Conservation (phyloP, 108 stramenopile genomes). For the Cyclostephanos tholiformis region DNA sequence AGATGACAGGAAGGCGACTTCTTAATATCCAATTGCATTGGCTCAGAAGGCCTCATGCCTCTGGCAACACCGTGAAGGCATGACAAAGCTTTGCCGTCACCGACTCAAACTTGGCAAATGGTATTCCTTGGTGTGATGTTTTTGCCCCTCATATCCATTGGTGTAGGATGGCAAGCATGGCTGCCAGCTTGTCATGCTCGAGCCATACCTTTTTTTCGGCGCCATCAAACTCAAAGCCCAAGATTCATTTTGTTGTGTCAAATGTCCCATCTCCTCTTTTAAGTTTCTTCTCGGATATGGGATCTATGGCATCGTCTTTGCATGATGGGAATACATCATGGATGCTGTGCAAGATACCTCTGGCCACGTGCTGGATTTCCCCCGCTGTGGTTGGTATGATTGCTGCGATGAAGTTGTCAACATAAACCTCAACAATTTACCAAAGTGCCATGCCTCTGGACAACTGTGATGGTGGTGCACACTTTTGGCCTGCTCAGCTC, state of each 20-base stretch:
- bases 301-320: conserved; percentile 13
- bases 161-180: neutral
- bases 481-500: too few species aligned
- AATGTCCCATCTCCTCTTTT: conserved; percentile 30
- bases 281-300: conserved; percentile 48
- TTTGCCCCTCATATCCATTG: neutral
- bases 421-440: conserved; percentile 24
- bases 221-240: conserved; percentile 34
- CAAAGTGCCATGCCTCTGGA: too few species aligned
- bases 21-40: neutral
- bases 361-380: neutral
- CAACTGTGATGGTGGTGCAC: too few species aligned
- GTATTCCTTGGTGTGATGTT: neutral
- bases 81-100: conserved; percentile 1
- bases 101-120: conserved; percentile 4
- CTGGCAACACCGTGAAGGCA: conserved; percentile 6
- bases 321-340: conserved; percentile 25
- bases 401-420: conserved; percentile 26
- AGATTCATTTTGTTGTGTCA: neutral
- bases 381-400: neutral
- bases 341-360: neutral
- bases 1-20: neutral
- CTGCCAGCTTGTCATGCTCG: neutral
- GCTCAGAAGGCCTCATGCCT: neutral
- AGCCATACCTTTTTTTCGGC: conserved; percentile 11